phyloP scores from a whole-genome alignment of 805 yeast genomes.

The Sugiyamaella lignohabitans region DNA sequence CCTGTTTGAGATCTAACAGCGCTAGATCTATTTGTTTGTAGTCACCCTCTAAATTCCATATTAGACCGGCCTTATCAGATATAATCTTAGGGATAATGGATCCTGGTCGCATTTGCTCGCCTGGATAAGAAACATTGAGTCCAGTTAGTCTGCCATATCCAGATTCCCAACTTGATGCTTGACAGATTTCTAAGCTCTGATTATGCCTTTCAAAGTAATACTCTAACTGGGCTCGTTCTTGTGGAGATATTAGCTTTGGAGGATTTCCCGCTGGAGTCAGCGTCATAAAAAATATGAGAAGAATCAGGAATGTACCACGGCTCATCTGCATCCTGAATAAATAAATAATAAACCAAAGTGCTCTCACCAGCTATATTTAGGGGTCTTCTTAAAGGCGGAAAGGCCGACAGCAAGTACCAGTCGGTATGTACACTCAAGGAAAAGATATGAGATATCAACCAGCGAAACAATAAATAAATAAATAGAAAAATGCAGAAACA shows the following conservation, averaged over 20 bases:
- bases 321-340: conserved; percentile 20
- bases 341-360: background rate
- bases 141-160: conserved; percentile 76
- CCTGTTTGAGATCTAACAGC: too few relatives aligned
- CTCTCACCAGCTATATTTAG: background rate
- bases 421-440: too few relatives aligned
- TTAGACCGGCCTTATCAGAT: conserved; percentile 8
- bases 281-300: conserved; percentile 37
- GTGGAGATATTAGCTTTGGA: conserved; percentile 25
- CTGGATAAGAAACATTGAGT: conserved; percentile 57
- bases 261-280: conserved; percentile 39
- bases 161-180: conserved; percentile 37
- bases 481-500: too few relatives aligned
- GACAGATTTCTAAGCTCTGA: conserved; percentile 33
- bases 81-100: conserved; percentile 17
- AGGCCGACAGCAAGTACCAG: too few relatives aligned
- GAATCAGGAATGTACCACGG: conserved; percentile 27
- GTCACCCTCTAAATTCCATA: conserved; percentile 9
- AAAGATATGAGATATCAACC: too few relatives aligned
- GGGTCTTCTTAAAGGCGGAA: too few relatives aligned
- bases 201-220: conserved; percentile 31
- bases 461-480: too few relatives aligned
- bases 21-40: too few relatives aligned
- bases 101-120: conserved; percentile 36
- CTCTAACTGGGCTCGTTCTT: conserved; percentile 36